These are phyloP conservation scores for Naematelia aurantialba DNA, from an alignment of 768 basidiomycete species.

Conservation along the genomic window DNA sequence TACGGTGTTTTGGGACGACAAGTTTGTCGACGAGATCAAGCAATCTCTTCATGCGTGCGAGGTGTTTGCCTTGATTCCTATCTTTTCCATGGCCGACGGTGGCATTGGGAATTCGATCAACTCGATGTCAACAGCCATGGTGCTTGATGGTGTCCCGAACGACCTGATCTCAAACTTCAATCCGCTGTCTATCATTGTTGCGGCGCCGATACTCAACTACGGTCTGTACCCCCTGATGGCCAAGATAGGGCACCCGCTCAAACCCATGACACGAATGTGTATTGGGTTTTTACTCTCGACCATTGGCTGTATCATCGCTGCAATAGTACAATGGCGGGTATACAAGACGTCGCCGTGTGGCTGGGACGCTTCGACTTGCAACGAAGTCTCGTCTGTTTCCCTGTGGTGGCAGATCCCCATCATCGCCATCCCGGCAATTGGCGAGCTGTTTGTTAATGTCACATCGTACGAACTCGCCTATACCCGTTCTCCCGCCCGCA, in stretches of 20 bases:
- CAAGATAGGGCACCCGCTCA: conserved; percentile 35
- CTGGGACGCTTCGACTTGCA: conserved; percentile 40
- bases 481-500: conserved; percentile 46
- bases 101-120: conserved; percentile 32
- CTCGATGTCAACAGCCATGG: conserved; percentile 43
- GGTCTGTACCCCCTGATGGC: conserved; percentile 35
- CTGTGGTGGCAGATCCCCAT: conserved; percentile 45
- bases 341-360: conserved; percentile 48
- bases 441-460: conserved; percentile 48
- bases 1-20: conserved; percentile 48
- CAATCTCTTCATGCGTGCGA: conserved; percentile 44
- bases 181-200: conserved; percentile 40
- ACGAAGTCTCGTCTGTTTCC: conserved; percentile 23
- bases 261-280: conserved; percentile 42
- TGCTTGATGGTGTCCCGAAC: conserved; percentile 46
- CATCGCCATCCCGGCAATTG: conserved; percentile 30
- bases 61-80: conserved; percentile 46
- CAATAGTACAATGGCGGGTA: conserved; percentile 49
- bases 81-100: conserved; percentile 46
- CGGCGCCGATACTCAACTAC: conserved; percentile 45
- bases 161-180: conserved; percentile 47
- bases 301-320: conserved; percentile 35
- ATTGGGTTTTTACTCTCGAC: conserved; percentile 34
- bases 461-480: conserved; percentile 50
- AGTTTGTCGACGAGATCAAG: conserved; percentile 48